Base-by-base conservation (phyloP, 176 grass and related monocot species). In the Dactylis glomerata region DNA sequence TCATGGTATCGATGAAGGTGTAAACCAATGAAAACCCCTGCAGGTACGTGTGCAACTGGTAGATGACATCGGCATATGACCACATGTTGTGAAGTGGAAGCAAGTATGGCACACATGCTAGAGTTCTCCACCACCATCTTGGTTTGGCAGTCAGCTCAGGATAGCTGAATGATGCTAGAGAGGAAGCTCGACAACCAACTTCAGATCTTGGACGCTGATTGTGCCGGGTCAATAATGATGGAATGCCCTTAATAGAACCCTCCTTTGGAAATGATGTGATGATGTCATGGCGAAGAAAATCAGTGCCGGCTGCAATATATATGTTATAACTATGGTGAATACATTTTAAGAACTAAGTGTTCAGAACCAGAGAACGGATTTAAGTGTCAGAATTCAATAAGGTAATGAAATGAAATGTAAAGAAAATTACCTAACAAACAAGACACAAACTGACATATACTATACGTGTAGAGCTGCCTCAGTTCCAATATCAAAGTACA, bases 41-140 rank as follows among this genome's bases (percentile, higher is more conserved):
- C 83, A 98, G 73, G 66, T 92, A 74, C 17, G 76, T 83, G 37
- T 95, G 93, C 16, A 98, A 86, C 73, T 93, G 96, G 86, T 93
- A 98, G 69, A 91, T 89, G 76, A 82, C 85, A 56, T 92, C 91
- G 0, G 96, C 93, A 37, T 98, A 93, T 3, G 92, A 88, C 96
- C 96, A 98, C 73, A 92, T 88, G 76, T 95, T 88, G 83, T 98
- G 96, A 42, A 98, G 89, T 42, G 96, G 93, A 59, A 95, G 83
- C 62, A 98, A 94, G 66, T 98, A 98, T 0, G 93, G 96, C n/a
- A 95, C 84, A 77, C 91, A 92, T 49, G 96, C 96, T 52, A 92
- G 74, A 50, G 93, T 92, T 73, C 96, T 81, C 91, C 87, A 92
- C 93, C 93, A 99, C 93, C 93, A 99, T 80, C 88, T 96, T 14